Evolutionary conservation across 331 rosid genomes (phyloP).

Genomic region (Rhamnella rubrinervis): DNA sequence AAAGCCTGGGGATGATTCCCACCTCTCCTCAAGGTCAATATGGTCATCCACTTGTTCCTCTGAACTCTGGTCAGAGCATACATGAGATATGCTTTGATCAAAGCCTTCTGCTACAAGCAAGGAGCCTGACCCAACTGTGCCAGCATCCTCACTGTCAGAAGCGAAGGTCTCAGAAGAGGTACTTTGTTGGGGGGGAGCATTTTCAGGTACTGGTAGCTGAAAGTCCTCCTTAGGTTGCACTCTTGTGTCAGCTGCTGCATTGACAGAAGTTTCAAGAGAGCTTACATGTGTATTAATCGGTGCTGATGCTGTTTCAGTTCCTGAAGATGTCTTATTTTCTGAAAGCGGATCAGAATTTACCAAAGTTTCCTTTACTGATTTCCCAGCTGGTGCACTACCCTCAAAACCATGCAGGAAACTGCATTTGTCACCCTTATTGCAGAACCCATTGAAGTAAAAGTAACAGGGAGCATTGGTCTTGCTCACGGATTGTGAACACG

Average conservation of each 20-base stretch:
- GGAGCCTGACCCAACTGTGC: conserved; percentile 36
- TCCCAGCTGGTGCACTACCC: conserved; percentile 32
- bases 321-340: conserved; percentile 43
- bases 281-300: conserved; percentile 24
- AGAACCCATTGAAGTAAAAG: conserved; percentile 69
- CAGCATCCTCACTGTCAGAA: conserved; percentile 46
- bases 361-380: conserved; percentile 42
- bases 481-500: conserved; percentile 47
- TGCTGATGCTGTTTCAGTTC: conserved; percentile 35
- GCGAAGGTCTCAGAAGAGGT: conserved; percentile 25
- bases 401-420: conserved; percentile 62
- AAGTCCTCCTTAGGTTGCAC: conserved; percentile 35
- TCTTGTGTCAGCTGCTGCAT: conserved; percentile 24
- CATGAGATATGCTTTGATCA: conserved; percentile 34
- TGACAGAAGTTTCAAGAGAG: conserved; percentile 34
- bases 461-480: conserved; percentile 70
- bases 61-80: conserved; percentile 43
- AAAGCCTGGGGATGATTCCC: conserved; percentile 88
- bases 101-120: conserved; percentile 32
- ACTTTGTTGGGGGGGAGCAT: conserved; percentile 29
- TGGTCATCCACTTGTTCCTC: conserved; percentile 50
- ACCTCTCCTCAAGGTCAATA: conserved; percentile 55
- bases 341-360: conserved; percentile 31
- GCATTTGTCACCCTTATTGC: conserved; percentile 81
- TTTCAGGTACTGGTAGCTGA: conserved; percentile 26